Conservation (phyloP, 73 alveolate genomes). For the Paraurostyla sp. region DNA sequence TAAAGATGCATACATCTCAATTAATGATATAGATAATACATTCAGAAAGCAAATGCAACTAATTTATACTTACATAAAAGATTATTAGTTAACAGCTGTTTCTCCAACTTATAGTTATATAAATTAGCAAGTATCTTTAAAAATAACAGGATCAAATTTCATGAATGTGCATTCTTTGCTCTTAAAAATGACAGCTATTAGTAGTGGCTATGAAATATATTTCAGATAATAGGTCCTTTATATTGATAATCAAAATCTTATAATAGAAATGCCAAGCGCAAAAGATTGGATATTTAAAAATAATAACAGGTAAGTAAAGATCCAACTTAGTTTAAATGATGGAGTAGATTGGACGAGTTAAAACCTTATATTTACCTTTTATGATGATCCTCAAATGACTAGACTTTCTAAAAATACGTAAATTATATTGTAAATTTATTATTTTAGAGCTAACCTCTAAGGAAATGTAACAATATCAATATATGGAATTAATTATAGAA, state of each 20-base stretch:
- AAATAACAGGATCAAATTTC: conserved; percentile 14
- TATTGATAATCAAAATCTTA: conserved; percentile 29
- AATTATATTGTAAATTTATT: neutral
- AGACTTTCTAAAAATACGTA: conserved; percentile 26
- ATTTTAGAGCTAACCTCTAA: conserved; percentile 28
- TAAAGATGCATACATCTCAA: conserved; percentile 1
- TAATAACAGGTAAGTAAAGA: neutral
- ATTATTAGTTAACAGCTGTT: neutral
- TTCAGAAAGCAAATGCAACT: neutral
- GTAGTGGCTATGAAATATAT: neutral
- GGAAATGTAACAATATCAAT: conserved; percentile 49
- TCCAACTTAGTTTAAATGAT: conserved; percentile 46
- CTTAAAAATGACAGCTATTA: neutral
- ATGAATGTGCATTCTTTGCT: conserved; percentile 17
- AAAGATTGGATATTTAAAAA: neutral
- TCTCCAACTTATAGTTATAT: neutral
- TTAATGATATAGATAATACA: conserved; percentile 10
- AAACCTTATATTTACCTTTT: conserved; percentile 10
- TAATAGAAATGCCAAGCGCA: conserved; percentile 53
- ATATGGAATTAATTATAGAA: conserved; percentile 41
- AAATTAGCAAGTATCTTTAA: neutral
- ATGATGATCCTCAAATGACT: conserved; percentile 68
- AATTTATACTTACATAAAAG: conserved; percentile 23
- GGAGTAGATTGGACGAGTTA: conserved; percentile 71
- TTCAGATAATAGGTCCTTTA: neutral